Base-by-base conservation (phyloP, 371 early-diverging fungal species). In the Mucor lusitanicus region DNA sequence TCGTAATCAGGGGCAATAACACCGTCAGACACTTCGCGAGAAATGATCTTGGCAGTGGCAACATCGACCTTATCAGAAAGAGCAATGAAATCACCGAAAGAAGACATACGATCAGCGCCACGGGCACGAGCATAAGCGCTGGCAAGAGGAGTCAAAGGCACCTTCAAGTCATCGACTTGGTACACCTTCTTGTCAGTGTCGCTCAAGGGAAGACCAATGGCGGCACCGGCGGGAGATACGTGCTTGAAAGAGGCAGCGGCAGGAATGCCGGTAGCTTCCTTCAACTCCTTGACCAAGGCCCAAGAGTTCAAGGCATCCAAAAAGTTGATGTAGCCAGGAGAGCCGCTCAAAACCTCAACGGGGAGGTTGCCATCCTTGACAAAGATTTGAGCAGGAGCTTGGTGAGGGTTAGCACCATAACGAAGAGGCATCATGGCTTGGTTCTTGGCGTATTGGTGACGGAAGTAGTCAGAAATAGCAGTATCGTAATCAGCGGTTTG, bases 221-320 rank as follows among this genome's bases (percentile, higher is more conserved):
- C 97, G 53, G 96, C 98, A 77, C 98, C 99, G 59, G 99, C 98
- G 39, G 99, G 99, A 21, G 95, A 95, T 55, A 97, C 97, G 80
- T 98, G 99, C 87, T 98, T 97, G 89, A 98, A 98, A 30, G 97
- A 97, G 64, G 99, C 98, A 65, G 99, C 97, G 27, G 99, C 97
- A 32, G 84, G 67, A 48, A 76, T 30, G 37, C 76, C 76, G 32
- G 84, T 81, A 23, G 84, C 84, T 71, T 81, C 78, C 76, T 79
- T 79, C 15, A 84, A 86, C 70, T 95, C 97, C 88, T 97, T 96
- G 74, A 97, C 99, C 57, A 98, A 86, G 59, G 95, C 96, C 95
- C 96, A 98, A 28, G 96, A 87, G 85, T 97, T 97, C 44, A 98
- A 86, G 12, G 97, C 98, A 82, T 97, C 97, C 68, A 97, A 87